Conservation (phyloP, 73 alveolate species). For the Uronychia setigera region DNA sequence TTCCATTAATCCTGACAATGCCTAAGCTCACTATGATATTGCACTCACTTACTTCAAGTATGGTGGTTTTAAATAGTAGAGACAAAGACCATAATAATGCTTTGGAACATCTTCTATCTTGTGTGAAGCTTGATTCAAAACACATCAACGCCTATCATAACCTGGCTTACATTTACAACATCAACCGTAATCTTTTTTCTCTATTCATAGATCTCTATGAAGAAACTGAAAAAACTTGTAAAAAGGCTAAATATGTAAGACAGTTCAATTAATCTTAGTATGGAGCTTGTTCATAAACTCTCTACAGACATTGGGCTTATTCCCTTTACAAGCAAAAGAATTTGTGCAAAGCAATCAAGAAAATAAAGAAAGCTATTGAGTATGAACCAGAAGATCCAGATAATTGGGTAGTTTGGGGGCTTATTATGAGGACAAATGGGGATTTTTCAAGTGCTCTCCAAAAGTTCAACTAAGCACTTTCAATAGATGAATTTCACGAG, state of each 20-base stretch:
- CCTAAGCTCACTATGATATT: constrained; percentile 50
- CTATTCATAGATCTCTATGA: constrained; percentile 23
- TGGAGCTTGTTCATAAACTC: not conserved
- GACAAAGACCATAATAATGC: constrained; percentile 33
- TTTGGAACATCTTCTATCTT: constrained; percentile 25
- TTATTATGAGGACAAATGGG: constrained; percentile 49
- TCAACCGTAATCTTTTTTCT: too few relatives aligned
- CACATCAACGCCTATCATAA: constrained; percentile 48
- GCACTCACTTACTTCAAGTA: constrained; percentile 42
- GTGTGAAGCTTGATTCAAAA: constrained; percentile 29
- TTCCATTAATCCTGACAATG: constrained; percentile 38
- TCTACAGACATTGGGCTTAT: constrained; percentile 68
- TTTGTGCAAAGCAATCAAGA: constrained; percentile 53
- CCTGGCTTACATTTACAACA: constrained; percentile 52
- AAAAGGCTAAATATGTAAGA: constrained; percentile 27
- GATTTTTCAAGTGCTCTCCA: constrained; percentile 50
- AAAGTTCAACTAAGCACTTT: constrained; percentile 52
- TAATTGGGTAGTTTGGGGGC: constrained; percentile 75
- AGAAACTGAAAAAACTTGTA: constrained; percentile 45
- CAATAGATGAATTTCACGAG: constrained; percentile 42
- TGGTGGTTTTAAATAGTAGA: not conserved
- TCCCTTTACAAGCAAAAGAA: constrained; percentile 53
- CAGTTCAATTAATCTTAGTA: not conserved
- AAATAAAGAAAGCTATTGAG: constrained; percentile 54
- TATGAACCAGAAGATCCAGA: constrained; percentile 56